Evolutionary conservation across 2,329 filamentous ascomycete genomes (phyloP), one percentile per base, ranked within the genome.

Genomic region (Verticillium nonalfalfae): DNA sequence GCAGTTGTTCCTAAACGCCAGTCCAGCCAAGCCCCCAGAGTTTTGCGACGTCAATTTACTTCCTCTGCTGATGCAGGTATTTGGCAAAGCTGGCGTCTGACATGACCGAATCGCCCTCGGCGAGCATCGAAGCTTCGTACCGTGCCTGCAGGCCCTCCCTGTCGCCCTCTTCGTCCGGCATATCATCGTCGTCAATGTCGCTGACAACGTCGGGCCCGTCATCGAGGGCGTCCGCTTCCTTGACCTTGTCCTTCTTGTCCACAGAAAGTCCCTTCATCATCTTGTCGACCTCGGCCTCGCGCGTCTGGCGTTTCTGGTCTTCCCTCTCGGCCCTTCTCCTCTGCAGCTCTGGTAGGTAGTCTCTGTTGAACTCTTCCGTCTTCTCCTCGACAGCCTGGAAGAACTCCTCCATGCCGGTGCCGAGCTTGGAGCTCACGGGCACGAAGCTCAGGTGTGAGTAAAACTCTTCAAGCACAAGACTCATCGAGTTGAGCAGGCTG

Each of bases 401-500:
- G 76, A 99, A 99, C 31, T 96, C 92, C 62, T 96, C 90, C 36
- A 99, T 86, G 3, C 95, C 96, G 0, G 90, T 88, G 26, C 95
- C 95, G 0, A 94, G 91, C 85, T 97, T 94, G 7, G 93, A 90
- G 67, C 91, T 96, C 13, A 99, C 96, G 0, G 90, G 93, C 0
- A 99, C 94, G 9, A 99, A 91, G 70, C 87, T 96, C 38, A 99
- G 80, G 71, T 98, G 93, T 45, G 91, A 88, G 75, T 99, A 99
- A 72, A 99, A 99, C 73, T 99, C 95, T 70, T 99, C 95, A 38
- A 99, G 81, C 84, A 99, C 92, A 64, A 98, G 80, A 71, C 92
- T 97, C 95, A 99, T 99, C 71, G 92, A 97, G 81, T 97, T 98
- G 59, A 99, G 82, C 60, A 98, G 78, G 66, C 90, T 96, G 60